Evolutionary conservation across 2,329 filamentous ascomycete species (phyloP).

Genomic region (Seiridium cupressi): DNA sequence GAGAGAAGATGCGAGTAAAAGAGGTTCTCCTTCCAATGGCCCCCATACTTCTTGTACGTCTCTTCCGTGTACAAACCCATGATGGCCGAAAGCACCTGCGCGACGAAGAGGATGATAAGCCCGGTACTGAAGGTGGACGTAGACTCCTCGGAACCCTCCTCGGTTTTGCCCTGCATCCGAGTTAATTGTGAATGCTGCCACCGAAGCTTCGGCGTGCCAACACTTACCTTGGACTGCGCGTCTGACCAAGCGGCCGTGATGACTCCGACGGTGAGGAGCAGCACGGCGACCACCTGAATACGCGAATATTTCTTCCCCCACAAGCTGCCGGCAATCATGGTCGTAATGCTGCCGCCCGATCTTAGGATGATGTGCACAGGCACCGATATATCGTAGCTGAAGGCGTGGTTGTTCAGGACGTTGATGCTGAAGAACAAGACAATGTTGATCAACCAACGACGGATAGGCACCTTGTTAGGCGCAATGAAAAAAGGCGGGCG

Average conservation of each 20-base stretch:
- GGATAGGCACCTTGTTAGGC: slow-evolving; percentile 76
- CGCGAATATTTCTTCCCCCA: slow-evolving; percentile 82
- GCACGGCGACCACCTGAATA: slow-evolving; percentile 77
- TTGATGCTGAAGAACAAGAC: slow-evolving; percentile 91
- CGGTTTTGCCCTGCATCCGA: slow-evolving; percentile 18
- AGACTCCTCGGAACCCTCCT: slow-evolving; percentile 22
- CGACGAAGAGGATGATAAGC: slow-evolving; percentile 78
- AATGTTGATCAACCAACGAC: slow-evolving; percentile 86
- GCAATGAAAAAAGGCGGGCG: slow-evolving; percentile 71
- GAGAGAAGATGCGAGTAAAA: slow-evolving; percentile 86
- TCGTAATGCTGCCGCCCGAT: slow-evolving; percentile 93
- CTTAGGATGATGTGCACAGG: slow-evolving; percentile 95
- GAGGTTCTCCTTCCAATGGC: slow-evolving; percentile 91
- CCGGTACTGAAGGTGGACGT: slow-evolving; percentile 59
- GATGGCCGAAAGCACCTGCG: slow-evolving; percentile 85
- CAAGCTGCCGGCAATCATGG: slow-evolving; percentile 84
- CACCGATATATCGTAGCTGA: slow-evolving; percentile 94
- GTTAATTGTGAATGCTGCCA: slow-evolving; percentile 19
- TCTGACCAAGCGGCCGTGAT: slow-evolving; percentile 88
- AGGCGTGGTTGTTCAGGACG: slow-evolving; percentile 95
- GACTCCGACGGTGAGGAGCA: slow-evolving; percentile 81
- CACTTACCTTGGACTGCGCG: slow-evolving; percentile 71
- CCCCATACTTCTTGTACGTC: slow-evolving; percentile 81
- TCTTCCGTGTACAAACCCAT: slow-evolving; percentile 96
- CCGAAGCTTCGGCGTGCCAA: too few species aligned